A percentile compares a stretch with the other conserved stretches of the same genome.
phyloP scores from a whole-genome alignment of 371 early-diverging fungal species.

The Paraphysoderma sedebokerense region DNA sequence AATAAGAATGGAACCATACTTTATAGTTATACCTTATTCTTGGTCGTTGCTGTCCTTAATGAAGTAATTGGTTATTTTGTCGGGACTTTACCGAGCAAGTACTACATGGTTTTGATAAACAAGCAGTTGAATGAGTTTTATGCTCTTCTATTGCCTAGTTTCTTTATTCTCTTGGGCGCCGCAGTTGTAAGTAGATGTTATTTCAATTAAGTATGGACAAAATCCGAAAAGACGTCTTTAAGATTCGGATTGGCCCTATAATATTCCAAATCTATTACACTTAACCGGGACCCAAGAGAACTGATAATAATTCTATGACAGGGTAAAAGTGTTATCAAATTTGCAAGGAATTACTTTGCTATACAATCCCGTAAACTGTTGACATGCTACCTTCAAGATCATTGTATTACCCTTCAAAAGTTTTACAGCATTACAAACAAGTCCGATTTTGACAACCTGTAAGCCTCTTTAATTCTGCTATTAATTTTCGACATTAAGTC shows the following conservation, averaged over 20 bases:
- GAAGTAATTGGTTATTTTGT: constrained; percentile 50
- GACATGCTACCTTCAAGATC: constrained; percentile 33
- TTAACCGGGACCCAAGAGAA: not conserved
- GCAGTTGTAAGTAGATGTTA: constrained; percentile 23
- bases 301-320: no score
- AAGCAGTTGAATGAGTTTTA: constrained; percentile 37
- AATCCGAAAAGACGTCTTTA: no score
- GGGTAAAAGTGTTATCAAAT: constrained; percentile 34
- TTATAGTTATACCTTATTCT: no score
- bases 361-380: constrained; percentile 33
- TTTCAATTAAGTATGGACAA: not conserved
- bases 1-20: no score
- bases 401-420: not conserved
- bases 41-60: no score
- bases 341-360: constrained; percentile 33
- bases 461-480: not conserved
- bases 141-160: constrained; percentile 23
- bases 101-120: constrained; percentile 45
- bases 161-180: constrained; percentile 31
- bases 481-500: not conserved
- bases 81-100: constrained; percentile 49
- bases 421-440: not conserved
- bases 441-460: not conserved
- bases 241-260: no score
- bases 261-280: not conserved